Evolutionary conservation across 1,139 yeast species (phyloP), one percentile per base, ranked within the genome.

Genomic region (Pichia sp.): DNA sequence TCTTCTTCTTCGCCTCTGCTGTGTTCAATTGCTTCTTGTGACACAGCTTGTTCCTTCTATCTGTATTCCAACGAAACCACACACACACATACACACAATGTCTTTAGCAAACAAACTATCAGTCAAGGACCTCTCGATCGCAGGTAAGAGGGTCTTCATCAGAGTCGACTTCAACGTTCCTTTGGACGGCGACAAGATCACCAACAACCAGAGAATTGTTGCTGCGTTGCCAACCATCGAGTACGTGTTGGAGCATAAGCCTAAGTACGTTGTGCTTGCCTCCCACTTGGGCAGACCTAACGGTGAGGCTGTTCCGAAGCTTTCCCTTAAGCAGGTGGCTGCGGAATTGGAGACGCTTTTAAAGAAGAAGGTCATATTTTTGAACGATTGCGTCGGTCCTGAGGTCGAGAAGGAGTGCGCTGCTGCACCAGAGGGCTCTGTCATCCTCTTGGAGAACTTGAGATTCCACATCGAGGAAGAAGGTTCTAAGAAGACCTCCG

Each of bases 281-380:
- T 91, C 97, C 59, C 98, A 92, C 75, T 82, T 92, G 74, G 98
- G 98, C 67, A 89, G 98, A 79, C 98, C 98, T 73, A 92, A 92
- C 73, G 98, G 98, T 71, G 90, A 88, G 76, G 79, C 71, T 61
- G 83, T 77, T 67, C 86, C 79, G 54, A 91, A 92, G 77, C 91
- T 81, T 82, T 90, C 97, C 46, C 80, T 92, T 69, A 85, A 87
- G 70, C 98, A 98, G 61, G 95, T 92, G 68, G 91, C 96, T 60
- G 80, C 78, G 58, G 98, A 92, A 77, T 83, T 92, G 72, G 79
- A 83, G 70, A 78, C 81, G 66, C 81, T 92, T 64, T 82, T 92
- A 71, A 78, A 78, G 67, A 76, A 82, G 72, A 75, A 76, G 66
- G 96, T 92, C 59, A 79, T 78, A 60, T 92, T 92, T 81, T 81